Base-by-base conservation (phyloP, 192 early-diverging fungal species). In the Mortierella antarctica region DNA sequence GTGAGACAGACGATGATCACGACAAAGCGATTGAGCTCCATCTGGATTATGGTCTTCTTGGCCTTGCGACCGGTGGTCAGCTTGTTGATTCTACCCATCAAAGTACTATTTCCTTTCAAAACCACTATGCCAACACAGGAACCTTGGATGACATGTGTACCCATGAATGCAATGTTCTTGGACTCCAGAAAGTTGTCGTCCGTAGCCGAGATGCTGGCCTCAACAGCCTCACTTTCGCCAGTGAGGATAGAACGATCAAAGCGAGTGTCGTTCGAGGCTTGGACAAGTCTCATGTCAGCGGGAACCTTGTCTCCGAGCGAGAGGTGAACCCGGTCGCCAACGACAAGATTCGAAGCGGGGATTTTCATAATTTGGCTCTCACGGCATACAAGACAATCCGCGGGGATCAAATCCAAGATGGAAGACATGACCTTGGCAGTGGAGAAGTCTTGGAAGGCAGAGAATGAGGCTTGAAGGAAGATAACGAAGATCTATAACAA, bases 231-330 rank as follows among this genome's bases (percentile, higher is more conserved):
- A 7, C 87, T 76, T 70, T 93, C 92, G 31, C 96, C 96, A 21
- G 96, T 96, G 20, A 97, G 81, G 49, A 91, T 76, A 17, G 93
- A 89, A 11, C 92, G 89, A 83, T 98, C 96, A 72, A 97, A 91
- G 71, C 86, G 82, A 23, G 93, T 62, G 65, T 95, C 95, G n/a
- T 72, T 80, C 12, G 89, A 87, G 14, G 89, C 91, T 49, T 93
- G 76, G 23, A 95, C 75, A 46, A 97, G 69, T 7, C 93, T 87
- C 65, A 91, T 21, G 57, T 97, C 96, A 8, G 95, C 95, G 14
- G 96, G 95, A 21, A 95, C 91, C 55, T 89, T 89, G 67, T 92
- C 83, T 41, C 94, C 95, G 10, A 90, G 60, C 0, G 80, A 85
- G 55, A 97, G 77, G 6, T 82, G 68, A 54, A 97, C 90, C 15